phyloP scores from a whole-genome alignment of 108 stramenopile genomes.

The Epithemia pelagica region DNA sequence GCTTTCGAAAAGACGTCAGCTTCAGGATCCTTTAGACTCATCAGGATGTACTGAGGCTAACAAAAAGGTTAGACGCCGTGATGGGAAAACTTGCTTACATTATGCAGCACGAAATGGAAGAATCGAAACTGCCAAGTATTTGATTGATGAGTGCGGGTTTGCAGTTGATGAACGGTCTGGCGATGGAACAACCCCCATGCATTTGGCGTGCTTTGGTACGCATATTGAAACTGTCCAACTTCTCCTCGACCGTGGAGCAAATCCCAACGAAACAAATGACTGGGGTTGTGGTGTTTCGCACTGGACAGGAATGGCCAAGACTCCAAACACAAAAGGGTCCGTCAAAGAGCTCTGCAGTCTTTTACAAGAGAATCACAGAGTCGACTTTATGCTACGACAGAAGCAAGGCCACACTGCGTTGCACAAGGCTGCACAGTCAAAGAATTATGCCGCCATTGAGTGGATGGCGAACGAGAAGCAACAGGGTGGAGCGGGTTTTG shows the following conservation, averaged over 20 bases:
- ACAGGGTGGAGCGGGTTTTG: constrained; percentile 24
- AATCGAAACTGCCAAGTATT: constrained; percentile 31
- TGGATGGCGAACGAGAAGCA: constrained; percentile 47
- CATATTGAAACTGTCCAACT: constrained; percentile 45
- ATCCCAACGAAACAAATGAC: constrained; percentile 36
- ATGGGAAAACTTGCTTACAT: constrained; percentile 83
- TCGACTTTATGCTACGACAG: constrained; percentile 44
- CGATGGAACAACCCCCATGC: constrained; percentile 81
- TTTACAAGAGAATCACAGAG: constrained; percentile 29
- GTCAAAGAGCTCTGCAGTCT: constrained; percentile 42
- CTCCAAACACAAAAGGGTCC: constrained; percentile 10
- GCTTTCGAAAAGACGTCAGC: constrained; percentile 21
- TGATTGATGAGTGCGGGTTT: constrained; percentile 15
- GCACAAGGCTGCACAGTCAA: constrained; percentile 74
- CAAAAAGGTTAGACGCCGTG: constrained; percentile 56
- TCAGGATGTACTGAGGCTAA: neutral
- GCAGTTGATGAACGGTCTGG: constrained; percentile 19
- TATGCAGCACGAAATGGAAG: constrained; percentile 84
- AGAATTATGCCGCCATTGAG: constrained; percentile 48
- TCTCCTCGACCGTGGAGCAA: constrained; percentile 30
- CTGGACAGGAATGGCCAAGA: constrained; percentile 68
- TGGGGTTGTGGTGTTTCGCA: constrained; percentile 70
- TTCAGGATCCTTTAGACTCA: neutral
- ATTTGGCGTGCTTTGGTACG: constrained; percentile 79
- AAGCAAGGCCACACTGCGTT: constrained; percentile 70